These are phyloP conservation scores for Phytophthora pisi DNA, from an alignment of 352 stramenopile genomes.

Conservation along the genomic window DNA sequence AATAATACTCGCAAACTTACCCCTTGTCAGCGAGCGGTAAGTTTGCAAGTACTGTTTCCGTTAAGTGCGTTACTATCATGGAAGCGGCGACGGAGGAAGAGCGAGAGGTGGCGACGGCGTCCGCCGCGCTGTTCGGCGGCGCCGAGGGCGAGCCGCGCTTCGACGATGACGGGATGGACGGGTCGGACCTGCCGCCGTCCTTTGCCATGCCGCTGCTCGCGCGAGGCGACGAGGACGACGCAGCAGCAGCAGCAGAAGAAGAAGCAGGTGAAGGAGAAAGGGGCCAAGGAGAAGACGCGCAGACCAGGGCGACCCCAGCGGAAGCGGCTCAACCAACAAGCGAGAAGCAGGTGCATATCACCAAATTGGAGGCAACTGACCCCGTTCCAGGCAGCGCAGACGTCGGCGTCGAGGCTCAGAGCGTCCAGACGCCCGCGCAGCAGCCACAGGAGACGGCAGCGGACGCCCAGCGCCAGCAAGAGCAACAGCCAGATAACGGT, in stretches of 20 bases:
- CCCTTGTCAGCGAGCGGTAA: no score
- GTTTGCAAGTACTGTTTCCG: no score
- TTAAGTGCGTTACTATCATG: constrained; percentile 4
- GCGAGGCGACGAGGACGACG: constrained; percentile 28
- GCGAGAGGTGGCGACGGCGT: constrained; percentile 51
- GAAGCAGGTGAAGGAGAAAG: neutral
- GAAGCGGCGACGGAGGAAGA: constrained; percentile 46
- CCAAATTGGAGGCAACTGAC: neutral
- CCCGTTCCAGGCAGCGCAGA: neutral
- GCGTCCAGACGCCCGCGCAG: neutral
- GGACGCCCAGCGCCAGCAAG: neutral
- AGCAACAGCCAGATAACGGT: neutral
- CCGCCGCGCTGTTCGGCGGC: constrained; percentile 58
- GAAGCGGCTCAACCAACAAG: no score
- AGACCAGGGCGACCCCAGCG: no score
- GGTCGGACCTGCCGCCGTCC: constrained; percentile 45
- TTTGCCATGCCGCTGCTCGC: constrained; percentile 54
- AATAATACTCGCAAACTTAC: no score
- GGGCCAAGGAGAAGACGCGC: no score
- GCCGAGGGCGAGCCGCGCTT: constrained; percentile 47
- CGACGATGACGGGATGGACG: constrained; percentile 59
- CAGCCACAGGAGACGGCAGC: neutral
- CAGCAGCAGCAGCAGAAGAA: neutral
- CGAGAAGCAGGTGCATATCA: constrained; percentile 8
- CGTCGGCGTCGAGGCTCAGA: neutral